Percentiles rank a stretch among this genome's conserved stretches.
Conservation (phyloP, 1,284 basidiomycete genomes). For the Sanghuangporus sanghuang region DNA sequence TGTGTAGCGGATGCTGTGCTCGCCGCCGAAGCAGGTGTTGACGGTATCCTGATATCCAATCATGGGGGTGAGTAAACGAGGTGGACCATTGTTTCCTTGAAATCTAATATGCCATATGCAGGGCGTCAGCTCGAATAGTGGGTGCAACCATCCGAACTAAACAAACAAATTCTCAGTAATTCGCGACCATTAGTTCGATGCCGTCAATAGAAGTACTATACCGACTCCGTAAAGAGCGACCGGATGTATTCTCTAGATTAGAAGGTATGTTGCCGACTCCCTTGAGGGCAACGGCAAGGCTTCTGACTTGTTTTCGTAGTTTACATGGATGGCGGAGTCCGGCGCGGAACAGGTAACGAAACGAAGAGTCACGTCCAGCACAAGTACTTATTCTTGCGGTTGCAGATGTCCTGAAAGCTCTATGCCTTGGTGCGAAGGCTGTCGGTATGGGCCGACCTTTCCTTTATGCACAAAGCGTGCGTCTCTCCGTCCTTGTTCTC, state of each 20-base stretch:
- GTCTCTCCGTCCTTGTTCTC: conserved; percentile 22
- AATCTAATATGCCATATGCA: conserved; percentile 27
- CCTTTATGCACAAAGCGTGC: conserved; percentile 85
- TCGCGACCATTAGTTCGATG: conserved; percentile 40
- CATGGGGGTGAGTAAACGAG: conserved; percentile 67
- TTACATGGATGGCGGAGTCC: conserved; percentile 86
- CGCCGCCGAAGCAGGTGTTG: conserved; percentile 82
- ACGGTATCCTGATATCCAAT: conserved; percentile 88
- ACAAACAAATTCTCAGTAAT: conserved; percentile 15
- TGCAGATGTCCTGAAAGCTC: conserved; percentile 81
- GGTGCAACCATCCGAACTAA: conserved; percentile 22
- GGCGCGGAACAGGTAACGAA: conserved; percentile 69
- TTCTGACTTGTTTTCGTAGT: conserved; percentile 43
- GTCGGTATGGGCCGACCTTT: conserved; percentile 89
- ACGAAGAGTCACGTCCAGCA: not conserved
- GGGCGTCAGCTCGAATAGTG: conserved; percentile 81
- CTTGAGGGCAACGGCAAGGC: not conserved
- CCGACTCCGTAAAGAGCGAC: conserved; percentile 63
- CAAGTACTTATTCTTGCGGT: not conserved
- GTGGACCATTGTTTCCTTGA: conserved; percentile 17
- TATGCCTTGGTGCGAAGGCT: conserved; percentile 86
- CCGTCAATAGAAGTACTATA: conserved; percentile 76
- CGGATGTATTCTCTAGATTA: conserved; percentile 68
- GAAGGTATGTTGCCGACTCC: conserved; percentile 43
- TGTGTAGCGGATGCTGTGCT: conserved; percentile 83